Conservation (phyloP, 192 early-diverging fungal genomes). For the Paraglomus brasilianum region DNA sequence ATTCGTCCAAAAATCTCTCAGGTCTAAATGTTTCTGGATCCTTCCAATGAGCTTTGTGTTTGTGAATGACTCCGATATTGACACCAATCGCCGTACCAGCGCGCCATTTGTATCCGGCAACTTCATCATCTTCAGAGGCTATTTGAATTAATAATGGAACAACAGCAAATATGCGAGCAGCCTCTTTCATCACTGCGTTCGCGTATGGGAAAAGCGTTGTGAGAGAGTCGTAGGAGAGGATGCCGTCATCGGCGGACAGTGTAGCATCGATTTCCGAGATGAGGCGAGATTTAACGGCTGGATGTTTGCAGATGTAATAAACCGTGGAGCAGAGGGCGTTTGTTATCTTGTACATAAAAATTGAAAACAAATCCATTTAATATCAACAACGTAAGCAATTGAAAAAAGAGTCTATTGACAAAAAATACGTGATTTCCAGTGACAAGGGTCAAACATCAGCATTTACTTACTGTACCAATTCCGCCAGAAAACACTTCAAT, state of each 20-base stretch:
- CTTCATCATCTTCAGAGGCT: neutral
- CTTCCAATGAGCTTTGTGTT: neutral
- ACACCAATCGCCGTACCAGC: neutral
- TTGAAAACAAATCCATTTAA: too few relatives aligned
- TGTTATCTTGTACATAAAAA: neutral
- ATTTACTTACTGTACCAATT: constrained; percentile 21
- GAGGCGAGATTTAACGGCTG: neutral
- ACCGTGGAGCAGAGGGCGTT: neutral
- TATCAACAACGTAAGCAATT: neutral
- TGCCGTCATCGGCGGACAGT: neutral
- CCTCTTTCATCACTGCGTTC: constrained; percentile 18
- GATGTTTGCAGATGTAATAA: constrained; percentile 3
- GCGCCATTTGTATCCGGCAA: neutral
- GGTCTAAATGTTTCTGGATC: constrained; percentile 12
- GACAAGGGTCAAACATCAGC: neutral
- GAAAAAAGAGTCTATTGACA: neutral
- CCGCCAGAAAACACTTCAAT: constrained; percentile 13
- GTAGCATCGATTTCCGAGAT: neutral
- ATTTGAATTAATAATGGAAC: neutral
- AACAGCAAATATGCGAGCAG: neutral
- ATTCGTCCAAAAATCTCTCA: neutral
- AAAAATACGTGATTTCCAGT: neutral
- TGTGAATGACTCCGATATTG: constrained; percentile 1
- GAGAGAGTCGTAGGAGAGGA: neutral
- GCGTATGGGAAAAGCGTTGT: neutral